Base-by-base conservation (phyloP, 352 stramenopile genomes). In the Globisporangium spiculum region DNA sequence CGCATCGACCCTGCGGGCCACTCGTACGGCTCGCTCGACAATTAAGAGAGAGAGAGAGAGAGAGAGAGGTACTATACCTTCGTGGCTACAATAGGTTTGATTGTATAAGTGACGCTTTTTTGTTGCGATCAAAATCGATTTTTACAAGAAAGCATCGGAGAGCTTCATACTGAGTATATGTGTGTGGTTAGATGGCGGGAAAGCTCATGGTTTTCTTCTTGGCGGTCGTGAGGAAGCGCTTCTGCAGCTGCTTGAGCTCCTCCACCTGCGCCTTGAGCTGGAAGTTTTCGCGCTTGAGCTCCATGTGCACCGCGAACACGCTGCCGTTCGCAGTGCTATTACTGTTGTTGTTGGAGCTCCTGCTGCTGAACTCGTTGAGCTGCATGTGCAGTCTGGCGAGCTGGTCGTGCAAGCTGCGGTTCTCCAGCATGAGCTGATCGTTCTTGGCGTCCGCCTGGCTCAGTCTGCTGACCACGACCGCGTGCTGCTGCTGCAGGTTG, bases 171-270 rank as follows among this genome's bases (percentile, higher is more conserved):
- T 32, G 30, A 32, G 18, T 60, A 9, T 38, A 18, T 41, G 32
- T 41, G 8, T 41, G 22, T 56, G 16, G 16, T 74, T 72, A 89
- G 34, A 91, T 68, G 1, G 76, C 75, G 1, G 81, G 80, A 46
- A 92, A 91, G 41, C 70, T 79, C 71, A 92, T 89, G 50, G 74
- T 90, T 63, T 86, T 90, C 68, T 92, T 93, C 63, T 88, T 91
- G 22, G 79, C 82, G n/a, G 79, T 80, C 4, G 81, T 88, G 44
- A 91, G 71, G 65, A 89, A 92, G 50, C 77, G 76, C 52, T 80
- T 79, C 67, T 92, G 81, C 2, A 92, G 67, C 38, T 81, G 75
- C 60, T 93, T 89, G 65, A 93, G 76, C 66, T 93, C 86, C 30
- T 91, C 79, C 12, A 93, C 69, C 68, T 92, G 85, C 24, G 75